A percentile compares a stretch with the other conserved stretches of the same genome.
Conservation (phyloP, 495 filamentous ascomycete species). For the Penicillium steckii region DNA sequence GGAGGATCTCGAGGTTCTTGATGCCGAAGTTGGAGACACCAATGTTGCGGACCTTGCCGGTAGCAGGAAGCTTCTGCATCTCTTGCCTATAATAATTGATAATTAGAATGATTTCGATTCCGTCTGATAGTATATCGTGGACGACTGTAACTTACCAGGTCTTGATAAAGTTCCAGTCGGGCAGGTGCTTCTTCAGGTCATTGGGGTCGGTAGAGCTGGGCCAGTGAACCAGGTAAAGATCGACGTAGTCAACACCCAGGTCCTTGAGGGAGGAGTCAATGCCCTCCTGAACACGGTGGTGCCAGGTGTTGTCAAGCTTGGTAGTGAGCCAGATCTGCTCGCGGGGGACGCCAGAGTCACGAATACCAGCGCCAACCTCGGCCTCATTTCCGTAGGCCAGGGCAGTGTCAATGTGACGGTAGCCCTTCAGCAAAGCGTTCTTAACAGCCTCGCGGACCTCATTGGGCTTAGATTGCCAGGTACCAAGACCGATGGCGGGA, state of each 20-base stretch:
- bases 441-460: slow-evolving; percentile 71
- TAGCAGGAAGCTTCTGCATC: slow-evolving; percentile 78
- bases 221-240: slow-evolving; percentile 88
- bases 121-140: not conserved
- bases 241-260: slow-evolving; percentile 74
- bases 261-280: slow-evolving; percentile 67
- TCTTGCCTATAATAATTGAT: slow-evolving; percentile 48
- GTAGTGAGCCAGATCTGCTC: slow-evolving; percentile 84
- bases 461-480: slow-evolving; percentile 70
- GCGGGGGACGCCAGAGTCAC: slow-evolving; percentile 75
- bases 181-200: slow-evolving; percentile 54
- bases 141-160: slow-evolving; percentile 54
- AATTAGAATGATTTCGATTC: not conserved
- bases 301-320: slow-evolving; percentile 83
- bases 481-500: slow-evolving; percentile 78
- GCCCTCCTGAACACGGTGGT: slow-evolving; percentile 67
- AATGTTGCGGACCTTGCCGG: slow-evolving; percentile 74
- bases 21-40: slow-evolving; percentile 65
- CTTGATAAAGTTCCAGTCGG: slow-evolving; percentile 79
- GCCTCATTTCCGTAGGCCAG: slow-evolving; percentile 81
- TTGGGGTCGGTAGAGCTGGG: slow-evolving; percentile 62
- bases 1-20: slow-evolving; percentile 56
- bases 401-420: slow-evolving; percentile 74
- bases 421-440: slow-evolving; percentile 70
- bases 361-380: slow-evolving; percentile 78